These are phyloP conservation scores for Aphanomyces astaci DNA, from an alignment of 352 stramenopile genomes.

Conservation along the genomic window DNA sequence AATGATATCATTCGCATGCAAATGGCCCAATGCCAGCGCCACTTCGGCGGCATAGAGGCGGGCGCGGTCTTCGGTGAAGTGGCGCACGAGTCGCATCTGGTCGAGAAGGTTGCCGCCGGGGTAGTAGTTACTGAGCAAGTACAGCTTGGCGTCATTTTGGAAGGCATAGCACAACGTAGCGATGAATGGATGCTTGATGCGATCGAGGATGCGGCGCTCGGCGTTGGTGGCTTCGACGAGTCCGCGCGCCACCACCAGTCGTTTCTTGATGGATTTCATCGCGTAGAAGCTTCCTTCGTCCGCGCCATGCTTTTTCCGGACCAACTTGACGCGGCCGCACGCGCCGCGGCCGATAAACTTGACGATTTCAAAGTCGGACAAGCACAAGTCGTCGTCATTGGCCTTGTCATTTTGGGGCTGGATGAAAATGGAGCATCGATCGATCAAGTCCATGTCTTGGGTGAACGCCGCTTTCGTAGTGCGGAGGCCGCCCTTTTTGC, in stretches of 20 bases:
- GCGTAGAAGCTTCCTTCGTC: conserved; percentile 78
- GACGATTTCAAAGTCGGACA: conserved; percentile 95
- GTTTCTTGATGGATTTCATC: conserved; percentile 85
- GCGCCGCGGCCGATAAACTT: conserved; percentile 94
- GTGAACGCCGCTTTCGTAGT: conserved; percentile 1
- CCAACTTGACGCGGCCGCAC: conserved; percentile 77
- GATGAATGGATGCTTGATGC: conserved; percentile 96
- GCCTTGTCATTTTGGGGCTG: conserved; percentile 47
- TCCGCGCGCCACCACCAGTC: conserved; percentile 72
- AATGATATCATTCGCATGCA: conserved; percentile 93
- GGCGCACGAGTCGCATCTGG: conserved; percentile 79
- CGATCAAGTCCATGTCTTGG: conserved; percentile 25
- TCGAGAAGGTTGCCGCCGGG: conserved; percentile 92
- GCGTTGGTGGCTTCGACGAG: conserved; percentile 88
- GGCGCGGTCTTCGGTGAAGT: conserved; percentile 90
- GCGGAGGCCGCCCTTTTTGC: conserved; percentile 45
- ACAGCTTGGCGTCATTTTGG: conserved; percentile 85
- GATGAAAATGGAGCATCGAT: conserved; percentile 72
- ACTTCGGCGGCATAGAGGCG: conserved; percentile 96
- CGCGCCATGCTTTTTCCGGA: conserved; percentile 79
- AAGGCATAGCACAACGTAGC: conserved; percentile 90
- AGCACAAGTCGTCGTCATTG: conserved; percentile 49
- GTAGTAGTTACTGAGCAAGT: conserved; percentile 93
- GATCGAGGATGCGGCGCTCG: conserved; percentile 80
- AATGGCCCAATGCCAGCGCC: conserved; percentile 89